Conservation (phyloP, 345 rosid species). For the Lepidium didymum region DNA sequence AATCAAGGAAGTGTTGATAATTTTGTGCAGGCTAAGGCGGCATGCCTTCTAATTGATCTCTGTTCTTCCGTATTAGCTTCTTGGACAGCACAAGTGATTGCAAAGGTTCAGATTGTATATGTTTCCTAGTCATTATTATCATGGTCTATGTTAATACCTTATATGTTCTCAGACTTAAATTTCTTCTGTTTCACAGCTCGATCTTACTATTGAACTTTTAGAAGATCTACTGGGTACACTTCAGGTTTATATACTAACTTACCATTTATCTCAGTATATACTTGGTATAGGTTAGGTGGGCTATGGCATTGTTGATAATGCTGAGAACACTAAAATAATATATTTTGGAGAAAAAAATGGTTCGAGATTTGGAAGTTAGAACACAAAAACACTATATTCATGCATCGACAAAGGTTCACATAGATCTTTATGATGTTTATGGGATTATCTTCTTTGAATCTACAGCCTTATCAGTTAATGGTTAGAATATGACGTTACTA, state of each 20-base stretch:
- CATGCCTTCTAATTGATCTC: slow-evolving; percentile 69
- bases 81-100: slow-evolving; percentile 65
- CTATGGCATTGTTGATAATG: neutral
- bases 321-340: neutral
- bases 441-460: neutral
- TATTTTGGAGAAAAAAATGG: neutral
- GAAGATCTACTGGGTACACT: slow-evolving; percentile 72
- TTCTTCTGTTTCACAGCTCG: slow-evolving; percentile 43
- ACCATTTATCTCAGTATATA: neutral
- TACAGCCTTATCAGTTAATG: neutral
- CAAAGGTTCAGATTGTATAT: slow-evolving; percentile 44
- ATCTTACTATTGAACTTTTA: slow-evolving; percentile 62
- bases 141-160: neutral
- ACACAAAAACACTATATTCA: neutral
- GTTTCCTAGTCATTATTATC: neutral
- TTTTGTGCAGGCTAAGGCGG: slow-evolving; percentile 67
- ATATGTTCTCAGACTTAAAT: neutral
- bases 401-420: neutral
- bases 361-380: neutral
- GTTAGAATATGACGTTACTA: neutral
- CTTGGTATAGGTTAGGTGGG: neutral
- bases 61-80: slow-evolving; percentile 73
- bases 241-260: slow-evolving; percentile 40
- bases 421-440: neutral
- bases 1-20: neutral